phyloP scores from a whole-genome alignment of 2,329 filamentous ascomycete genomes.

The Alternaria metachromatica region DNA sequence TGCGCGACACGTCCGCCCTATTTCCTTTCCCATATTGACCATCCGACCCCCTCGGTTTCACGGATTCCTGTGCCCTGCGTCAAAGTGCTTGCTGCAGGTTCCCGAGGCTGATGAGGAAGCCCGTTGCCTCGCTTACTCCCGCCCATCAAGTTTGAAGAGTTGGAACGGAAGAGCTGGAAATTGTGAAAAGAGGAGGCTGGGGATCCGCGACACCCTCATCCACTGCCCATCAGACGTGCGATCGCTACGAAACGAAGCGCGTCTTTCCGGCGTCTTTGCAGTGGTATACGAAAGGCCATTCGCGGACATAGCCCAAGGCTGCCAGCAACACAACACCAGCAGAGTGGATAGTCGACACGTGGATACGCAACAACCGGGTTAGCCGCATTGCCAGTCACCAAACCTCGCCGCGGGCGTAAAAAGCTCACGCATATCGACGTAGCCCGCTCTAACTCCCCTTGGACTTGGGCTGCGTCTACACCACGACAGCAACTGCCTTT shows the following conservation, averaged over 20 bases:
- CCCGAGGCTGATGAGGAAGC: constrained; percentile 12
- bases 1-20: constrained; percentile 17
- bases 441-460: constrained; percentile 28
- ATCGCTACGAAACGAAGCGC: constrained; percentile 7
- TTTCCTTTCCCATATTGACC: constrained; percentile 13
- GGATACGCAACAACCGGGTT: constrained; percentile 4
- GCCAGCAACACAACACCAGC: constrained; percentile 14
- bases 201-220: constrained; percentile 1
- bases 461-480: constrained; percentile 28
- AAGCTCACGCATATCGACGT: constrained; percentile 29
- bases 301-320: constrained; percentile 5
- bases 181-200: constrained; percentile 1
- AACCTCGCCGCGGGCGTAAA: constrained; percentile 17
- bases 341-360: constrained; percentile 10
- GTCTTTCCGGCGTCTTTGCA: constrained; percentile 4
- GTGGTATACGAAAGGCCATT: constrained; percentile 9
- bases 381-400: constrained; percentile 16
- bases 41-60: constrained; percentile 2
- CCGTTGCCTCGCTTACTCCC: constrained; percentile 18
- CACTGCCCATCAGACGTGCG: neutral
- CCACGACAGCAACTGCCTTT: constrained; percentile 26
- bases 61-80: constrained; percentile 19
- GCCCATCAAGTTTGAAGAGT: constrained; percentile 6
- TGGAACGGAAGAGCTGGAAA: constrained; percentile 8
- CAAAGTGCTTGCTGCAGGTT: constrained; percentile 19